Evolutionary conservation across 2,329 filamentous ascomycete species (phyloP), one percentile per base, ranked within the genome.

Genomic region (Canariomyces notabilis): DNA sequence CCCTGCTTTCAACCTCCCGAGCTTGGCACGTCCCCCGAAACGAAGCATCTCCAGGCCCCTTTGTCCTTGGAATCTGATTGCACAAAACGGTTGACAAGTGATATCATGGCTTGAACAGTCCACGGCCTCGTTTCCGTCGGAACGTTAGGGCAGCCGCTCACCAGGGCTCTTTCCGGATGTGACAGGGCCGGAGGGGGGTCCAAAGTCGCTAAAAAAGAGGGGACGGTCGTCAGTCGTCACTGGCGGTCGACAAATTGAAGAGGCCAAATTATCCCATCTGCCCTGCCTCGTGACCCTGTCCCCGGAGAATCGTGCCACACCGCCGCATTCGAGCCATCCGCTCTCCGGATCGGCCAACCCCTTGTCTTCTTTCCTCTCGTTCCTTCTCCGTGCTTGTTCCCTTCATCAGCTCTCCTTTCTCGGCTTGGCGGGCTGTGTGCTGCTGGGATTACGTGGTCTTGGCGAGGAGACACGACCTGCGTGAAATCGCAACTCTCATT

Each of bases 221-320:
- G 32, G n/a, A n/a, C n/a, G n/a, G n/a, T n/a, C n/a, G n/a, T n/a
- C 26, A 26, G 29, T 35, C 19, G 37, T 42, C 33, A 34, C 42
- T 29, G 23, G 31, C 11, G 15, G 14, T 43, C 15, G 43, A 44
- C 50, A 51, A 55, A 50, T 54, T 46, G 46, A 42, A 49, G 42
- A 40, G 43, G 36, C 39, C 44, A 43, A 37, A 37, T 32, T 33
- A 37, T 46, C 42, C 41, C 42, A 33, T 40, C 41, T 46, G 38
- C 29, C 37, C 41, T 38, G 37, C 55, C 55, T 53, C 52, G 53
- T 57, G 55, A 57, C 53, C 53, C 37, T 26, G 41, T 37, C 37
- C n/a, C 23, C 19, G 36, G 19, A 14, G 9, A 35, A 44, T 40
- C 32, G 43, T 53, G 48, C 49, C 55, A 52, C 55, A 57, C 55